These are phyloP conservation scores for Kwoniella sp. DNA, from an alignment of 768 basidiomycete species.

Conservation along the genomic window DNA sequence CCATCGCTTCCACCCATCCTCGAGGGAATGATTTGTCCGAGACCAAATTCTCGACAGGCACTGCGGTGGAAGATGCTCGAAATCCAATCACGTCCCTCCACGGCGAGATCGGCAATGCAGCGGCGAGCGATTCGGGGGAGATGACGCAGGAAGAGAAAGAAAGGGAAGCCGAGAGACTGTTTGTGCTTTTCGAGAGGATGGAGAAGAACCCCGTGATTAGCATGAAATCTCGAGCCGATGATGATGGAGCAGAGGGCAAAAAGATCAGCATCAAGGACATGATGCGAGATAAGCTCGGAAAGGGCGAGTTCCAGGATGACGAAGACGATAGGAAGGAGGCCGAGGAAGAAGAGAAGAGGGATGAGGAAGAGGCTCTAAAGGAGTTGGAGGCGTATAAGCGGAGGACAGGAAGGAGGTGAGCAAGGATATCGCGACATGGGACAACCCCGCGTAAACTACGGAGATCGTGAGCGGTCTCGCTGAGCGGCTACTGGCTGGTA, in stretches of 20 bases:
- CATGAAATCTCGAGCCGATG: slow-evolving; percentile 17
- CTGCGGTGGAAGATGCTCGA: slow-evolving; percentile 2
- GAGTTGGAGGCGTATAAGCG: slow-evolving; percentile 45
- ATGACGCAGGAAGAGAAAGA: slow-evolving; percentile 98
- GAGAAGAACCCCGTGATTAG: slow-evolving; percentile 63
- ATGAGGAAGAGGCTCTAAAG: slow-evolving; percentile 44
- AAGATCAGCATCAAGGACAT: slow-evolving; percentile 65
- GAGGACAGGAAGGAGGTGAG: slow-evolving; percentile 28
- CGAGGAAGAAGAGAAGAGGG: slow-evolving; percentile 39
- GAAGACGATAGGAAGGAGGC: slow-evolving; percentile 15
- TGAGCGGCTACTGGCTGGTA: too few species aligned
- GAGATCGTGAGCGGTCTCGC: too few species aligned
- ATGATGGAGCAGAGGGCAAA: slow-evolving; percentile 27
- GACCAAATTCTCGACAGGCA: neutral
- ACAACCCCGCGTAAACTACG: too few species aligned
- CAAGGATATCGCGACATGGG: too few species aligned
- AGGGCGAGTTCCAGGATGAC: slow-evolving; percentile 27
- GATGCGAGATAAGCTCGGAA: slow-evolving; percentile 45
- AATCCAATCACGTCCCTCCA: slow-evolving; percentile 60
- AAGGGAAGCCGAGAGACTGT: slow-evolving; percentile 84
- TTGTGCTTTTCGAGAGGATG: slow-evolving; percentile 86
- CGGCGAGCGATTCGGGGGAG: slow-evolving; percentile 52
- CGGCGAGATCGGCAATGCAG: slow-evolving; percentile 63
- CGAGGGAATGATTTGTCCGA: neutral
- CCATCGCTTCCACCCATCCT: neutral